Conservation (phyloP, 1,284 basidiomycete genomes). For the Blastosporella zonata region DNA sequence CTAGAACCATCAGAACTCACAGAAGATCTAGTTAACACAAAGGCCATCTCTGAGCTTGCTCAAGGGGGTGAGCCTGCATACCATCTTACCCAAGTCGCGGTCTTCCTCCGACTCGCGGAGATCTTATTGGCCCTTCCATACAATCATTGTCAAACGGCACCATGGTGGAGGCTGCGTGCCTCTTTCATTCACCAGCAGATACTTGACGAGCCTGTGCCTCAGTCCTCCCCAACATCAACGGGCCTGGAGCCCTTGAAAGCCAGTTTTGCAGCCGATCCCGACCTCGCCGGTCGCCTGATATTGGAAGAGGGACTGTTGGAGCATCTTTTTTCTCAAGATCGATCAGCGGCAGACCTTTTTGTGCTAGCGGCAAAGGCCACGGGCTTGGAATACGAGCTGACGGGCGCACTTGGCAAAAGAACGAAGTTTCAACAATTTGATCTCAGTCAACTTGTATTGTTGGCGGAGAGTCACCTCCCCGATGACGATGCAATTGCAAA, state of each 20-base stretch:
- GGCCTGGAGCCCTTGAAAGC: slow-evolving; percentile 49
- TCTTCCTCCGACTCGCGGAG: slow-evolving; percentile 77
- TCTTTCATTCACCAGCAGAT: slow-evolving; percentile 79
- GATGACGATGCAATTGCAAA: slow-evolving; percentile 29
- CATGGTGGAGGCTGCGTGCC: slow-evolving; percentile 83
- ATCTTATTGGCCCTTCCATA: slow-evolving; percentile 61
- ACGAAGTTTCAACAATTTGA: slow-evolving; percentile 93
- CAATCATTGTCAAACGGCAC: slow-evolving; percentile 41
- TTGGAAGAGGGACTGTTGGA: slow-evolving; percentile 83
- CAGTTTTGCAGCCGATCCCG: slow-evolving; percentile 44
- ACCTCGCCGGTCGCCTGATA: slow-evolving; percentile 68
- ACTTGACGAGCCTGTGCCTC: slow-evolving; percentile 80
- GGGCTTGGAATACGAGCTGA: slow-evolving; percentile 86
- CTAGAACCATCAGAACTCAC: slow-evolving; percentile 35
- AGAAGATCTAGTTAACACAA: slow-evolving; percentile 58
- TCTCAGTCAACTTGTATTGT: slow-evolving; percentile 88
- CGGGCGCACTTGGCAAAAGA: slow-evolving; percentile 89
- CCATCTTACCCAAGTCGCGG: slow-evolving; percentile 75
- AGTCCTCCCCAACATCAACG: slow-evolving; percentile 48
- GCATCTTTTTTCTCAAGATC: slow-evolving; percentile 75
- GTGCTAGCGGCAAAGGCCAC: slow-evolving; percentile 76
- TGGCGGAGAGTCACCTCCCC: slow-evolving; percentile 77
- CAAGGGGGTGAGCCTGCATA: slow-evolving; percentile 94
- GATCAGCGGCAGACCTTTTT: slow-evolving; percentile 77
- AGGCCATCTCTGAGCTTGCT: slow-evolving; percentile 76